phyloP scores from a whole-genome alignment of 2,329 filamentous ascomycete genomes.

The Chaetomium strumarium region DNA sequence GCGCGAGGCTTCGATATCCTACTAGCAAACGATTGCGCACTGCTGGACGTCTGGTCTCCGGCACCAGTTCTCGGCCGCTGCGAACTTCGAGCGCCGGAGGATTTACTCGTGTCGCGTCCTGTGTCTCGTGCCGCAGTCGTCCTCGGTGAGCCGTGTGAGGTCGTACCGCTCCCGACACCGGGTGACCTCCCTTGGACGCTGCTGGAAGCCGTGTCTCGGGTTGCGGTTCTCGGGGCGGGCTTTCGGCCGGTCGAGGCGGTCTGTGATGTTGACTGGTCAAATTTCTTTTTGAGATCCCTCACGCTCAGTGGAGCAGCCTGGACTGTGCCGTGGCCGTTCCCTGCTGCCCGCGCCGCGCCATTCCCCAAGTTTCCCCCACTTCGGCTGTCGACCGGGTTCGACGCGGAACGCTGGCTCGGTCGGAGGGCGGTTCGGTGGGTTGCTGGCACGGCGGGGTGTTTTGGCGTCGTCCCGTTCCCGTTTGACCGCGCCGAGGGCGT shows the following conservation, averaged over 20 bases:
- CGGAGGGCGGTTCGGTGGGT: constrained; percentile 36
- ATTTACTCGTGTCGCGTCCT: constrained; percentile 26
- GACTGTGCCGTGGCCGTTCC: constrained; percentile 23
- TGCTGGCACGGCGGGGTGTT: constrained; percentile 37
- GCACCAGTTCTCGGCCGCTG: constrained; percentile 43
- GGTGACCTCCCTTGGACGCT: constrained; percentile 32
- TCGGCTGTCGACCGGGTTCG: constrained; percentile 48
- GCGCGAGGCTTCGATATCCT: constrained; percentile 50
- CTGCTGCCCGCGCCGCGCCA: constrained; percentile 25
- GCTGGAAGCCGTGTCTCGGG: constrained; percentile 29
- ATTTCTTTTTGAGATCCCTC: constrained; percentile 58
- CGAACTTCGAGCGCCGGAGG: constrained; percentile 30
- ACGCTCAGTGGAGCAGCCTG: constrained; percentile 54
- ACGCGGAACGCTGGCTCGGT: constrained; percentile 46
- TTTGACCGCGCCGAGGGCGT: constrained; percentile 42
- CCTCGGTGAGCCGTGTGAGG: constrained; percentile 39
- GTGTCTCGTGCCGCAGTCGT: constrained; percentile 31
- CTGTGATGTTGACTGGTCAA: constrained; percentile 17
- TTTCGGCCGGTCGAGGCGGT: constrained; percentile 33
- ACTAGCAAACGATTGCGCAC: constrained; percentile 54
- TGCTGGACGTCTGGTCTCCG: constrained; percentile 48
- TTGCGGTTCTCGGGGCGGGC: constrained; percentile 29
- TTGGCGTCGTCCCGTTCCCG: constrained; percentile 45
- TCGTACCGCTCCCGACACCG: constrained; percentile 30
- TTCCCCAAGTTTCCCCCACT: constrained; percentile 24